phyloP scores from a whole-genome alignment of 2,329 filamentous ascomycete genomes.

The Calonectria multiphialidica region DNA sequence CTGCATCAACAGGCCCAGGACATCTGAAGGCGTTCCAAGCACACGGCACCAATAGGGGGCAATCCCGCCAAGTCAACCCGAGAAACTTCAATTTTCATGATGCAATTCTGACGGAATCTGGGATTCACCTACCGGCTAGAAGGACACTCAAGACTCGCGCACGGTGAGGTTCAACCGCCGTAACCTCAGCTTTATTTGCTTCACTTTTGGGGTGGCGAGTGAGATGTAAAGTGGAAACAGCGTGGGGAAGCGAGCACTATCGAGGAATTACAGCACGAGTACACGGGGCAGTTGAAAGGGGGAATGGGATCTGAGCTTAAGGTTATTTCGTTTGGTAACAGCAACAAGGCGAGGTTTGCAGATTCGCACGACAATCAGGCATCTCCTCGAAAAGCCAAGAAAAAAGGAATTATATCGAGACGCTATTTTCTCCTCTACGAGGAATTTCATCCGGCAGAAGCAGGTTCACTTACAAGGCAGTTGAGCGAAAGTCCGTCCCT shows the following conservation, averaged over 20 bases:
- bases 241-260: neutral
- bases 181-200: neutral
- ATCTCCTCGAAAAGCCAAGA: neutral
- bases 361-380: neutral
- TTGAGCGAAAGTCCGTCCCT: neutral
- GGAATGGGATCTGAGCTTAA: neutral
- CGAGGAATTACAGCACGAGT: neutral
- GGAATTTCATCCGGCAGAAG: neutral
- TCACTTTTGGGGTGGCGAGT: constrained; percentile 3
- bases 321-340: neutral
- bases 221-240: neutral
- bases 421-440: neutral
- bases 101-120: neutral
- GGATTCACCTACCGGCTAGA: neutral
- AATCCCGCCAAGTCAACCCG: neutral
- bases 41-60: neutral
- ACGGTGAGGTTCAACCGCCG: constrained; percentile 1
- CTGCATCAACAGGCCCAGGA: neutral
- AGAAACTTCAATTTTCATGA: neutral
- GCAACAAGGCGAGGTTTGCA: neutral
- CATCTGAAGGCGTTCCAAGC: neutral
- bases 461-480: neutral
- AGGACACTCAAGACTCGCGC: neutral
- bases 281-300: neutral
- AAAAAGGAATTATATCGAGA: neutral